Evolutionary conservation across 192 early-diverging fungal genomes (phyloP).

Genomic region (Backusella psychrophila): DNA sequence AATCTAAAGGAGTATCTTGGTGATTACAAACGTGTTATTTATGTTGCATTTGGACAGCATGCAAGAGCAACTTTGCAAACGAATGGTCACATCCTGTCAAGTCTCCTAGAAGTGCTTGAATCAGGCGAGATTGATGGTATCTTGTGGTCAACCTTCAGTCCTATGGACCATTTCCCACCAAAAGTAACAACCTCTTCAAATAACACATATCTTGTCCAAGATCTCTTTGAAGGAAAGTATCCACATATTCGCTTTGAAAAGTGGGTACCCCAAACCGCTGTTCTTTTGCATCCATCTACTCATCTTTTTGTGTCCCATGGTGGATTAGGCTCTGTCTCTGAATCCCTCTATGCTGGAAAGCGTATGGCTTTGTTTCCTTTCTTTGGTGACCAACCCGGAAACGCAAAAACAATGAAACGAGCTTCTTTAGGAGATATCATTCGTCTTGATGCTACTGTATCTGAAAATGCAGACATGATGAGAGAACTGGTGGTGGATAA

Average conservation of each 20-base stretch:
- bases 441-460: background rate
- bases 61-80: constrained; percentile 1
- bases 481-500: background rate
- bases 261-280: constrained; percentile 33
- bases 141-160: constrained; percentile 24
- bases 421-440: background rate
- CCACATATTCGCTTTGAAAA: background rate
- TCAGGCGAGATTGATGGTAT: constrained; percentile 29
- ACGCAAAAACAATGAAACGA: background rate
- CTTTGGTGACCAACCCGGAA: constrained; percentile 26
- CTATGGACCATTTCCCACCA: background rate
- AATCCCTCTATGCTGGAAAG: constrained; percentile 27
- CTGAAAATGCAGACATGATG: background rate
- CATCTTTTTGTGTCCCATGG: constrained; percentile 30
- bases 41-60: constrained; percentile 34
- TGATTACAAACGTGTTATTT: constrained; percentile 17
- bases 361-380: constrained; percentile 31
- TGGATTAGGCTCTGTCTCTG: constrained; percentile 23
- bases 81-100: constrained; percentile 16
- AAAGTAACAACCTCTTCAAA: background rate
- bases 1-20: constrained; percentile 7
- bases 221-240: background rate
- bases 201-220: background rate
- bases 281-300: constrained; percentile 25
- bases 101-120: constrained; percentile 18